Evolutionary conservation across 2,329 filamentous ascomycete genomes (phyloP).

Genomic region (Fusarium foetens): DNA sequence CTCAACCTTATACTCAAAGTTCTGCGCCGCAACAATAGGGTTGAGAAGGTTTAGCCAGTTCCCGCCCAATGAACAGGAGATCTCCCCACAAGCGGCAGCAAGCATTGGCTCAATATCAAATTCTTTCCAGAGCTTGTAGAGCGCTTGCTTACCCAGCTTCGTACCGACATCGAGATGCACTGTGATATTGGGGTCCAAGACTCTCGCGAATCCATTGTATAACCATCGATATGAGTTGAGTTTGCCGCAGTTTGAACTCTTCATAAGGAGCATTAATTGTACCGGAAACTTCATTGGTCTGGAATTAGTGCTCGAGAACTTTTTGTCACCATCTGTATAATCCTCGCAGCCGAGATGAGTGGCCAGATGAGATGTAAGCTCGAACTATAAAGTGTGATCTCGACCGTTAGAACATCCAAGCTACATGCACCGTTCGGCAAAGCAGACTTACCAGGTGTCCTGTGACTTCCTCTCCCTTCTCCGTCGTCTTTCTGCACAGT

Average conservation of each 20-base stretch:
- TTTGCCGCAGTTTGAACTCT: not conserved
- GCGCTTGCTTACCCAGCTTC: not conserved
- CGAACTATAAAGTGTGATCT: not conserved
- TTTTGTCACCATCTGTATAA: not conserved
- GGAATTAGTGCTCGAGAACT: accelerated
- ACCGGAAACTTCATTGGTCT: not conserved
- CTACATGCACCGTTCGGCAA: not conserved
- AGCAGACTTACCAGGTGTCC: not conserved
- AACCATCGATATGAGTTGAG: slow-evolving; percentile 14
- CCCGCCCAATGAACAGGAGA: not conserved
- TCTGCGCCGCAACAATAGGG: not conserved
- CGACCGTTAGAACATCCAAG: not conserved
- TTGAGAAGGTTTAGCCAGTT: not conserved
- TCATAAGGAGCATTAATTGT: not conserved
- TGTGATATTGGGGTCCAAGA: not conserved
- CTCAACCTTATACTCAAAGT: slow-evolving; percentile 12
- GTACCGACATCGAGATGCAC: not conserved
- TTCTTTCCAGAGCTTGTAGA: not conserved
- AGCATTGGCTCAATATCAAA: not conserved
- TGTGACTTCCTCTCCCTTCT: not conserved
- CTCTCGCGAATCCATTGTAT: not conserved
- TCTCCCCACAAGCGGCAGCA: not conserved
- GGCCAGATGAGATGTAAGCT: not conserved
- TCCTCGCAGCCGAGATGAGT: not conserved
- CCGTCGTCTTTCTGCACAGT: slow-evolving; percentile 81